Evolutionary conservation across 2,329 filamentous ascomycete genomes (phyloP), one percentile per base, ranked within the genome.

Genomic region (Sclerotinia trifoliorum): DNA sequence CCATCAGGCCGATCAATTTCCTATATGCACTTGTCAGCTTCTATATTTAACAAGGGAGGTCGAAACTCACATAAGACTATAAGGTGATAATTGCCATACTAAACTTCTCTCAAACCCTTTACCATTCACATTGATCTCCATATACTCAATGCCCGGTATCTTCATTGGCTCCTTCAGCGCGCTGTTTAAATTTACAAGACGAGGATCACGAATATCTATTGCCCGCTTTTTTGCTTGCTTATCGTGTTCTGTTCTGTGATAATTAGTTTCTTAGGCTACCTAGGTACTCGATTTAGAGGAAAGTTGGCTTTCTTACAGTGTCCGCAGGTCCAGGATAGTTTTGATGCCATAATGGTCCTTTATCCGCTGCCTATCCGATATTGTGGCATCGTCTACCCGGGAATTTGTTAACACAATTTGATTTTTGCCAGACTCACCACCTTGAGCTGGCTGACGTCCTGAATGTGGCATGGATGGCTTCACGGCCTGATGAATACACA

Each of bases 241-340:
- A 71, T 87, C 82, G 75, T 92, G 90, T 78, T 94, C 92, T 29
- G 91, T 92, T 73, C 89, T 91, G 56, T n/a, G 29, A 48, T 26
- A 11, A 26, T 65, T 10, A 63, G 54, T 11, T n/a, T n/a, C n/a
- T n/a, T n/a, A n/a, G n/a, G n/a, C n/a, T n/a, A n/a, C 21, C 63
- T n/a, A 60, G 49, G 15, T 7, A 42, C 21, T 15, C 26, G 24
- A 29, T 54, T 21, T 32, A 60, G 19, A 19, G n/a, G 19, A 21
- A 26, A 44, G 8, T 55, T 57, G n/a, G 5, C 3, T 26, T 17
- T 68, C 70, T 69, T 83, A 92, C 87, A 89, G 87, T 70, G 92
- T 92, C 67, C 93, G 86, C 15, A 96, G 81, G 80, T 96, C 93
- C 69, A 96, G 85, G 52, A 96, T 85, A 2, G 88, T 92, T 72